Evolutionary conservation across 2,329 filamentous ascomycete species (phyloP).

Genomic region (Fusarium clavum): DNA sequence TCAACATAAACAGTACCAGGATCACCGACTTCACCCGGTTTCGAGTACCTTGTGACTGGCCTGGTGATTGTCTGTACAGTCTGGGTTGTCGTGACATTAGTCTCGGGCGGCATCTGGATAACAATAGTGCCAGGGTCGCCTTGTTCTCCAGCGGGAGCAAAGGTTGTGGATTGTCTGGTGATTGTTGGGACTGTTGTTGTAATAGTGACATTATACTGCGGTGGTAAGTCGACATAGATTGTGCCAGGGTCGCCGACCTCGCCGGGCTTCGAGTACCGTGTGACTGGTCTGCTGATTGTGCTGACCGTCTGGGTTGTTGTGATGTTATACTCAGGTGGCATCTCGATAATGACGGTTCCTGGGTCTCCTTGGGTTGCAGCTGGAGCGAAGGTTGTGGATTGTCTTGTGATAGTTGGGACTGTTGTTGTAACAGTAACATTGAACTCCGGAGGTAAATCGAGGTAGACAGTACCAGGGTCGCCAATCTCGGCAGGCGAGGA

Average conservation of each 20-base stretch:
- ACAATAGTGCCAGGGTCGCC: slow-evolving; percentile 22
- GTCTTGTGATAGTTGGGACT: slow-evolving; percentile 7
- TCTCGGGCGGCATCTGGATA: slow-evolving; percentile 11
- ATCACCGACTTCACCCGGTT: slow-evolving; percentile 7
- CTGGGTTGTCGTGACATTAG: slow-evolving; percentile 17
- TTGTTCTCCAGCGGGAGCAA: slow-evolving; percentile 8
- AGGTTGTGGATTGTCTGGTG: slow-evolving; percentile 8
- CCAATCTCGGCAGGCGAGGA: slow-evolving; percentile 8
- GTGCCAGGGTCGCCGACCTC: slow-evolving; percentile 20
- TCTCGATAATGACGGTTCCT: slow-evolving; percentile 15
- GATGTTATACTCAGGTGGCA: slow-evolving; percentile 14
- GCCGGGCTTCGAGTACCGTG: slow-evolving; percentile 5
- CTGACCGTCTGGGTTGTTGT: slow-evolving; percentile 10
- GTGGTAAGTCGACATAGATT: slow-evolving; percentile 17
- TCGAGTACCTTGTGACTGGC: slow-evolving; percentile 7
- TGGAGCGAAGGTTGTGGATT: slow-evolving; percentile 4
- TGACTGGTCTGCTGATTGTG: slow-evolving; percentile 8
- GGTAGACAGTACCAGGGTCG: slow-evolving; percentile 16
- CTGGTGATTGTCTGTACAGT: slow-evolving; percentile 17
- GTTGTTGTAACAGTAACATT: slow-evolving; percentile 23
- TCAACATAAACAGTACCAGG: slow-evolving; percentile 20
- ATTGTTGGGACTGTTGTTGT: slow-evolving; percentile 12
- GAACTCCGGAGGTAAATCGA: slow-evolving; percentile 12
- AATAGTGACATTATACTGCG: slow-evolving; percentile 28
- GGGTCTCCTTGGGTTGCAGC: slow-evolving; percentile 12